Evolutionary conservation across 768 basidiomycete genomes (phyloP), one percentile per base, ranked within the genome.

Genomic region (Xanthoconium stramineum): DNA sequence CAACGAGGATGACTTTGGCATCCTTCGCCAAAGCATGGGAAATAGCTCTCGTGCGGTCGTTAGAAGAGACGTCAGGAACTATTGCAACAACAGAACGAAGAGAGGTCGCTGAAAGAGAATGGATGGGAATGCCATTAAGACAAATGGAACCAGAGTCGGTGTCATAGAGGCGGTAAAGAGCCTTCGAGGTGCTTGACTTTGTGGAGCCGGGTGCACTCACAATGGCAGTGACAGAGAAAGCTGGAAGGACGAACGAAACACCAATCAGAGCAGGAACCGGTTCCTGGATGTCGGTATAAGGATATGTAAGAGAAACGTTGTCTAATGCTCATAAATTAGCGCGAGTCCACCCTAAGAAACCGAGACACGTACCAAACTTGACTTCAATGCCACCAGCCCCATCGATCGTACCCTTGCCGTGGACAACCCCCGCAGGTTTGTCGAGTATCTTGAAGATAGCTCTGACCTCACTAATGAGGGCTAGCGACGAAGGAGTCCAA

Each of bases 141-240:
- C 85, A 72, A 61, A 96, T 94, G 39, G 86, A 76, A 14, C 88
- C 81, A 33, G 93, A 93, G 52, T 81, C 79, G 14, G 94, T 78
- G 64, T 98, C 94, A 69, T 98, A 97, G 74, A 98, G 94, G 20
- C 94, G 82, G 72, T 92, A 97, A 15, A 98, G 76, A 30, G 95
- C 78, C n/a, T 92, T 87, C 48, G 93, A 72, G 53, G 93, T 85
- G 1, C 92, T 90, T 11, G 87, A 89, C 71, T 93, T 95, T 13
- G 92, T 87, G 3, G 88, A 77, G 1, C 91, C 91, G 3, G 86
- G 85, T 66, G 89, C 86, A 20, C 89, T 93, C 14, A 98, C 92
- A 20, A 98, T 80, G 0, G 95, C 96, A 19, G 97, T 94, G 14
- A 90, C 87, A 6, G 86, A 83, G 6, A 90, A 89, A 66, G 88